A percentile compares a stretch with the other conserved stretches of the same genome.
These are phyloP conservation scores for Pezicula neosporulosa DNA, from an alignment of 2,329 filamentous ascomycete species.

Conservation along the genomic window DNA sequence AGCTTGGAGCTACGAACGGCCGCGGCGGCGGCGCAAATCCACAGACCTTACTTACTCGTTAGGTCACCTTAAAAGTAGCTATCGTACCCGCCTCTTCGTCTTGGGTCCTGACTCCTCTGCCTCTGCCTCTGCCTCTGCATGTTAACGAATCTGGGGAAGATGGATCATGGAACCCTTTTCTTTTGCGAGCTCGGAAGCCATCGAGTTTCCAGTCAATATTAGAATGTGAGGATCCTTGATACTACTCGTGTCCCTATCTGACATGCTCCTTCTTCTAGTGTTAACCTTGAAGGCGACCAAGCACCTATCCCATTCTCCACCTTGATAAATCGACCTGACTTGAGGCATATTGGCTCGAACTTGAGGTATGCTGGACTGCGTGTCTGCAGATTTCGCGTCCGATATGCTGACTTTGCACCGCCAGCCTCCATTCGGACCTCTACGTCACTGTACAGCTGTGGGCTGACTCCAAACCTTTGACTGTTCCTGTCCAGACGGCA, in stretches of 20 bases:
- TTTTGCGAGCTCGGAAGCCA: conserved; percentile 83
- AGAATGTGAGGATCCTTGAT: conserved; percentile 46
- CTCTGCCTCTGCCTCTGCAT: not conserved
- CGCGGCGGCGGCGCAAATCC: not conserved
- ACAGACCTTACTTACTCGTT: too few relatives aligned
- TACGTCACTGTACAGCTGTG: conserved; percentile 92
- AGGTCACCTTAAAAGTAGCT: not conserved
- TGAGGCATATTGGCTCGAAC: conserved; percentile 86
- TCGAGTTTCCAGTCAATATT: conserved; percentile 69
- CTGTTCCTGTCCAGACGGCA: conserved; percentile 85
- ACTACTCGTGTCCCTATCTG: conserved; percentile 9
- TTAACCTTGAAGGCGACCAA: conserved; percentile 75
- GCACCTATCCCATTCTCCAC: conserved; percentile 72
- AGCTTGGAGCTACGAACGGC: too few relatives aligned
- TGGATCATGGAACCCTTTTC: conserved; percentile 86
- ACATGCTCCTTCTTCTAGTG: conserved; percentile 43
- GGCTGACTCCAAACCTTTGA: conserved; percentile 92
- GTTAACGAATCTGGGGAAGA: conserved; percentile 12
- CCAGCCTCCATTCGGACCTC: conserved; percentile 77
- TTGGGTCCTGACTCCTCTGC: not conserved
- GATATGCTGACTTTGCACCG: conserved; percentile 18
- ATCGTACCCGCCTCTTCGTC: not conserved
- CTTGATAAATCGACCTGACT: conserved; percentile 71
- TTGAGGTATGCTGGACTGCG: conserved; percentile 49
- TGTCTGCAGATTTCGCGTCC: not conserved